Conservation (phyloP, 1,139 yeast genomes). For the Kodamaea plutei region DNA sequence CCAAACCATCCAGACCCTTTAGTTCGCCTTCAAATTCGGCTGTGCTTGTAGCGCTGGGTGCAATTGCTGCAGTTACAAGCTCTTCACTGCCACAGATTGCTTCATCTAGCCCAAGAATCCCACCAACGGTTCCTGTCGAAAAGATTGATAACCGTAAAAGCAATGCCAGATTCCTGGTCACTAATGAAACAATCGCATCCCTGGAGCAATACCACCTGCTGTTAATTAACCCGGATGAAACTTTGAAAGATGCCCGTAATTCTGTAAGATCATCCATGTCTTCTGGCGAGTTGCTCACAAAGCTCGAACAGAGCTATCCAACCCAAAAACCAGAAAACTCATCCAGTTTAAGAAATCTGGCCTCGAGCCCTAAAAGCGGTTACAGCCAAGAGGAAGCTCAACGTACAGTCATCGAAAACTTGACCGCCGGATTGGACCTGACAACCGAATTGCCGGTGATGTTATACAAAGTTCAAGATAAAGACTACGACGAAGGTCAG, state of each 20-base stretch:
- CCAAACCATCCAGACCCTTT: slow-evolving; percentile 1
- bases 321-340: not conserved
- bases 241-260: slow-evolving; percentile 7
- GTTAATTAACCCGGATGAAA: slow-evolving; percentile 15
- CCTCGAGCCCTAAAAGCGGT: slow-evolving; percentile 4
- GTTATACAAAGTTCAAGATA: slow-evolving; percentile 29
- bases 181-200: slow-evolving; percentile 5
- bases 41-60: slow-evolving; percentile 2
- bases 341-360: slow-evolving; percentile 9
- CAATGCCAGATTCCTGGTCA: not conserved
- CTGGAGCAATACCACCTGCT: slow-evolving; percentile 9
- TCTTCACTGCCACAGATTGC: not conserved
- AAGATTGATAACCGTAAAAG: not conserved
- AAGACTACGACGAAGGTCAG: slow-evolving; percentile 22
- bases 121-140: not conserved
- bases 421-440: slow-evolving; percentile 30
- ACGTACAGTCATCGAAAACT: slow-evolving; percentile 11
- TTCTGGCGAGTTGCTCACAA: slow-evolving; percentile 35
- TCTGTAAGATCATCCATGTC: slow-evolving; percentile 24
- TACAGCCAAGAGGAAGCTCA: slow-evolving; percentile 4
- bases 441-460: slow-evolving; percentile 25
- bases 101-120: not conserved
- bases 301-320: slow-evolving; percentile 17
- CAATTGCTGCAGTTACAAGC: not conserved
- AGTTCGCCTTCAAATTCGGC: not conserved